phyloP scores from a whole-genome alignment of 1,139 yeast genomes.

The Meyerozyma carpophila region DNA sequence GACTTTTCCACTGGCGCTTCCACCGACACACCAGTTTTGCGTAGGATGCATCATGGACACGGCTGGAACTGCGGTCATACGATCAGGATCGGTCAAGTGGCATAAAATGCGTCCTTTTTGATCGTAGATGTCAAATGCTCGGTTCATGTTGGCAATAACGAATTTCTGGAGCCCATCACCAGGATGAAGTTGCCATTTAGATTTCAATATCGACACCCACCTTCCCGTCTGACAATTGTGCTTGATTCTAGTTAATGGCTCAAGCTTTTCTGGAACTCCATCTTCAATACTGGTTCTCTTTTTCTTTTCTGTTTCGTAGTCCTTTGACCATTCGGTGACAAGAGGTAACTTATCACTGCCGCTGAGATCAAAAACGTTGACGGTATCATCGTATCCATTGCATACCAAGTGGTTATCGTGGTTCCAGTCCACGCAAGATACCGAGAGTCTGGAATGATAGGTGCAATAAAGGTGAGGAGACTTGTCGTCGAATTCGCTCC shows the following conservation, averaged over 20 bases:
- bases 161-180: conserved; percentile 73
- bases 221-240: conserved; percentile 96
- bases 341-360: conserved; percentile 8
- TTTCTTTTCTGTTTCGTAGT: conserved; percentile 14
- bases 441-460: conserved; percentile 69
- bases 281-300: conserved; percentile 15
- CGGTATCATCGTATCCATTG: conserved; percentile 87
- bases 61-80: conserved; percentile 87
- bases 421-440: conserved; percentile 87
- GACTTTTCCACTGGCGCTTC: conserved; percentile 90
- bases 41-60: conserved; percentile 79
- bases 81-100: conserved; percentile 50
- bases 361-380: conserved; percentile 46
- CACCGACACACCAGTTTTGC: conserved; percentile 88
- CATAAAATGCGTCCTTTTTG: conserved; percentile 74
- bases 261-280: conserved; percentile 29
- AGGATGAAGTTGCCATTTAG: conserved; percentile 75
- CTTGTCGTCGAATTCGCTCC: conserved; percentile 34
- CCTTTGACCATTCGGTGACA: conserved; percentile 23
- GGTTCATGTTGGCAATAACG: conserved; percentile 88
- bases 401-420: conserved; percentile 69
- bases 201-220: conserved; percentile 90
- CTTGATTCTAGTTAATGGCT: conserved; percentile 56
- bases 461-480: conserved; percentile 53
- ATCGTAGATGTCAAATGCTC: conserved; percentile 76